Percentiles rank a stretch among this genome's conserved stretches.
phyloP scores from a whole-genome alignment of 495 filamentous ascomycete genomes.

The Penicillium macrosclerotiorum region DNA sequence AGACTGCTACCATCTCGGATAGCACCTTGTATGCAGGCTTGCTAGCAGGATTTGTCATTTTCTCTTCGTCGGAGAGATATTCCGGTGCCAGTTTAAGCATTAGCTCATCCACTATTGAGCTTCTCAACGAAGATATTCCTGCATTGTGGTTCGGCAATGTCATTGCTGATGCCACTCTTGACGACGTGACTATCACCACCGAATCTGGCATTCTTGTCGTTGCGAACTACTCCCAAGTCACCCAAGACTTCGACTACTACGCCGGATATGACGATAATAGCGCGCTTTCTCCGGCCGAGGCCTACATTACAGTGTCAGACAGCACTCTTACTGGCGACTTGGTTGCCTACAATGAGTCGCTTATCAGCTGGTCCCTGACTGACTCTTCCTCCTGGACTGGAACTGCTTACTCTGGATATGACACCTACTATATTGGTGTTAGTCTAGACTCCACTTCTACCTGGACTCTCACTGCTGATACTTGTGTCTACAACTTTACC shows the following conservation, averaged over 20 bases:
- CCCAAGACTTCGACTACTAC: conserved; percentile 18
- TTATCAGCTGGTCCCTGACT: conserved; percentile 9
- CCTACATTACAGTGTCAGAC: conserved; percentile 5
- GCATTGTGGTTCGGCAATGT: conserved; percentile 18
- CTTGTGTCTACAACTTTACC: conserved; percentile 13
- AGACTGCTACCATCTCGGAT: conserved; percentile 7
- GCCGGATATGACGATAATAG: conserved; percentile 14
- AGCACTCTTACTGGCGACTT: conserved; percentile 11
- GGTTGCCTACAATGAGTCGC: conserved; percentile 15
- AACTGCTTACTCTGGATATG: conserved; percentile 15
- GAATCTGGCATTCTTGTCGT: conserved; percentile 11
- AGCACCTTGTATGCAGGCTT: conserved; percentile 12
- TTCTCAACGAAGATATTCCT: conserved; percentile 7
- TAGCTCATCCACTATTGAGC: conserved; percentile 13
- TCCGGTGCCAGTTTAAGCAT: conserved; percentile 4
- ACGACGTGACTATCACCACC: conserved; percentile 6
- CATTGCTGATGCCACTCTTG: conserved; percentile 5
- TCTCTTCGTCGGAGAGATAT: neutral
- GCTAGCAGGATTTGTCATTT: conserved; percentile 15
- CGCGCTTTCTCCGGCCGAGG: conserved; percentile 6
- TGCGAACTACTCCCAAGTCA: conserved; percentile 17
- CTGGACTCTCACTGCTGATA: conserved; percentile 18
- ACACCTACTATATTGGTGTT: conserved; percentile 8
- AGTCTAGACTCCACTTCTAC: conserved; percentile 13
- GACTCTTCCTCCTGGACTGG: conserved; percentile 13